Percentiles rank a stretch among this genome's conserved stretches.
These are phyloP conservation scores for Populus hybrid DNA, from an alignment of 441 rosid genomes.

Conservation along the genomic window DNA sequence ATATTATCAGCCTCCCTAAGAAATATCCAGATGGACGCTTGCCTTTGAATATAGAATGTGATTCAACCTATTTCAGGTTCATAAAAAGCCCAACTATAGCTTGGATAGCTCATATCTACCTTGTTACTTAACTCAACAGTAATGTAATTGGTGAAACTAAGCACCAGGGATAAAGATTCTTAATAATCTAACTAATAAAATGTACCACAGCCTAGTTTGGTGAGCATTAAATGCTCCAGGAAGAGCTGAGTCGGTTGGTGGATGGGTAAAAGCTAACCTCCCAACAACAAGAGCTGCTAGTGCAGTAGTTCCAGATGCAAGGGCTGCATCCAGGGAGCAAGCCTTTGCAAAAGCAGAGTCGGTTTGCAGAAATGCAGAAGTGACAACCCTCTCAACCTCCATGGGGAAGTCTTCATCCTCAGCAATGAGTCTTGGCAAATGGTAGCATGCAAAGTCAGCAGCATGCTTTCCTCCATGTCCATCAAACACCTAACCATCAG, in stretches of 20 bases:
- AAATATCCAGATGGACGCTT: not conserved
- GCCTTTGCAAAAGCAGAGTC: constrained; percentile 82
- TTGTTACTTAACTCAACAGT: not conserved
- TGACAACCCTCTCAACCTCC: constrained; percentile 57
- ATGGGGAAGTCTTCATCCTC: constrained; percentile 63
- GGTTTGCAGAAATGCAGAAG: constrained; percentile 83
- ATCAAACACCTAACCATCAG: constrained; percentile 64
- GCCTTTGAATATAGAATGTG: not conserved
- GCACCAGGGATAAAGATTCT: not conserved
- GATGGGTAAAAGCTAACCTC: constrained; percentile 40
- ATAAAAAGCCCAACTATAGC: not conserved
- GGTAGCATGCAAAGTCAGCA: constrained; percentile 70
- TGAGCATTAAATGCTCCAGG: not conserved
- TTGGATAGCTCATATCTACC: not conserved
- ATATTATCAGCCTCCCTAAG: not conserved
- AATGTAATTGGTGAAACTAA: not conserved
- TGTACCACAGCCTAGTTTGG: not conserved
- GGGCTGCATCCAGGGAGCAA: constrained; percentile 59
- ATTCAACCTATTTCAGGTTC: not conserved
- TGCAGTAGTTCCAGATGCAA: constrained; percentile 88
- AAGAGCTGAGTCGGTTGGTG: not conserved
- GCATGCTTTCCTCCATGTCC: constrained; percentile 97
- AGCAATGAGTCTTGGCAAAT: constrained; percentile 70
- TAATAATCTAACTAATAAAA: constrained; percentile 3
- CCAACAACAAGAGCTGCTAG: constrained; percentile 76